Base-by-base conservation (phyloP, 164 flowering plant species). In the Dillenia turbinata region DNA sequence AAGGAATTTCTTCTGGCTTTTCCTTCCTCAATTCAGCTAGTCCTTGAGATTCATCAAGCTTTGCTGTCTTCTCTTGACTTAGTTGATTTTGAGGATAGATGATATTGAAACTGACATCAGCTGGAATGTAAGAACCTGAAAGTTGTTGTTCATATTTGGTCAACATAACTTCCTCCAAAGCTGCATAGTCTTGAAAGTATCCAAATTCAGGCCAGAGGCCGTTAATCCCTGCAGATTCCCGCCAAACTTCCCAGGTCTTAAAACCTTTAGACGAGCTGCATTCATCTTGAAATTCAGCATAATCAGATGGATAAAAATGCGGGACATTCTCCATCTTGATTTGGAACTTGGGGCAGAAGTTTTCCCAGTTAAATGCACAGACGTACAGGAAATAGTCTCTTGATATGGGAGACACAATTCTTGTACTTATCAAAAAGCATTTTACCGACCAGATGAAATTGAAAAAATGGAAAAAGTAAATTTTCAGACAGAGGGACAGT, bases 91-190 rank as follows among this genome's bases (percentile, higher is more conserved):
- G 57, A 6, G 66, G 63, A 44, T 69, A 64, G 45, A 55, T 56
- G 7, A 15, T 45, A 62, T 70, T 60, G 49, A 68, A 57, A 9
- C 57, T 59, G 9, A 70, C 44, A 54, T 71, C 75, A 60, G 68
- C 76, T 14, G 70, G 50, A 57, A 69, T 47, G 0, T 49, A 60
- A 17, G 46, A 58, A 59, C 68, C 71, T 2, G 66, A 55, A 54
- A 50, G 52, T 53, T 62, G 71, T n/a, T 53, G 72, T 48, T 66
- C 57, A 48, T 69, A 67, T 49, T 56, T 61, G 48, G 75, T 58
- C 8, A 66, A 54, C 22, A 56, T 4, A 40, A 52, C 47, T 13
- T 46, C 71, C 56, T 57, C 58, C 9, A 40, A 49, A 14, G 56
- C n/a, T 10, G 58, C 43, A 9, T 51, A 63, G 12, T 53, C 74